Conservation (phyloP, 1,284 basidiomycete genomes). For the Erythrobasidium hasegawianum region DNA sequence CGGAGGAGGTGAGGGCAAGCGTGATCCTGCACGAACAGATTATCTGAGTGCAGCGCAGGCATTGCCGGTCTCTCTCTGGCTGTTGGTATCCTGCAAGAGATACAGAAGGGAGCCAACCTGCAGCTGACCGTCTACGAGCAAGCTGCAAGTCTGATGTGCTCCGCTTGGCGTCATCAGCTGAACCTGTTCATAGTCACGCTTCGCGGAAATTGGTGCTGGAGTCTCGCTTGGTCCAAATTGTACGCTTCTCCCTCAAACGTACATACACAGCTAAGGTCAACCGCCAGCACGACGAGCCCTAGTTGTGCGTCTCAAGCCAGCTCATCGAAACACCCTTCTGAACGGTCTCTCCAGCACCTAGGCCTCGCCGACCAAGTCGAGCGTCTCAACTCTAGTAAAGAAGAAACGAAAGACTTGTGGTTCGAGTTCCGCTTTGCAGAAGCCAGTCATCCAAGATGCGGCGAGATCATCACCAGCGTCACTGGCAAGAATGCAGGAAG, state of each 20-base stretch:
- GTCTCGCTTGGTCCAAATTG: slow-evolving; percentile 32
- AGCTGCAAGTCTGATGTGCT: slow-evolving; percentile 12
- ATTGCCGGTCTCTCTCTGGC: slow-evolving; percentile 35
- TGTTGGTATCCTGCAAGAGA: slow-evolving; percentile 30
- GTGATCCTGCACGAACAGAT: neutral
- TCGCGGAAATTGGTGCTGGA: slow-evolving; percentile 41
- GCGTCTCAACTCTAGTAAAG: neutral
- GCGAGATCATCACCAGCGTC: slow-evolving; percentile 31
- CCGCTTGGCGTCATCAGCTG: no score
- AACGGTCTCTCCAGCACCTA: neutral
- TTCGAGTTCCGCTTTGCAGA: slow-evolving; percentile 37
- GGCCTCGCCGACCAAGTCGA: slow-evolving; percentile 16
- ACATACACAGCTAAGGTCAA: neutral
- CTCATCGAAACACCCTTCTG: neutral
- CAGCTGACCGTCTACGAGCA: slow-evolving; percentile 32
- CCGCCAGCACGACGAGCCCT: slow-evolving; percentile 7
- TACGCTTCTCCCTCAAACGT: neutral
- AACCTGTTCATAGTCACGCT: slow-evolving; percentile 19
- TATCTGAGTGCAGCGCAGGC: slow-evolving; percentile 3
- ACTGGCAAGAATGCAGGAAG: slow-evolving; percentile 17
- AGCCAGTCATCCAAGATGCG: slow-evolving; percentile 14
- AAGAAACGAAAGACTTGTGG: slow-evolving; percentile 18
- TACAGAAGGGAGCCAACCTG: slow-evolving; percentile 27
- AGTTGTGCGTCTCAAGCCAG: neutral
- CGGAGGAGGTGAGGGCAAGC: slow-evolving; percentile 16